Base-by-base conservation (phyloP, 352 stramenopile species). In the Phytophthora multivora region DNA sequence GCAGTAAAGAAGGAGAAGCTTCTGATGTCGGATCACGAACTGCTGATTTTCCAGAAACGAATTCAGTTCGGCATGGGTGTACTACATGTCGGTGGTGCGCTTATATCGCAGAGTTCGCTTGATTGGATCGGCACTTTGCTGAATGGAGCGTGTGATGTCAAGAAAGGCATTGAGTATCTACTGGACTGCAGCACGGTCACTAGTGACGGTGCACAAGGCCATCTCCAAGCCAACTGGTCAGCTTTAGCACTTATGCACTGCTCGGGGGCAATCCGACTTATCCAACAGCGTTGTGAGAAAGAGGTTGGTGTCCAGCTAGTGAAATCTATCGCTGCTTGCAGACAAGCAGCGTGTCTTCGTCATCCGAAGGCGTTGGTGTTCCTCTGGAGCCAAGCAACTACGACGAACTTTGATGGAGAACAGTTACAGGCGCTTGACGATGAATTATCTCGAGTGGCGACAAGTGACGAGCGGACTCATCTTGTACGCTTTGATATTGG, bases 401-500 rank as follows among this genome's bases (percentile, higher is more conserved):
- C 39, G 5, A 41, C 47, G 33, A 58, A 33, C 40, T 59, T 64
- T n/a, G 47, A 51, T 39, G 25, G n/a, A 6, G 51, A 60, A 25
- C 21, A 12, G 10, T 30, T 68, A 10, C 30, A 60, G 5, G 16
- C 28, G 15, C 35, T 72, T 6, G 46, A 72, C 52, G 36, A 13
- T 25, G 46, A 55, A 38, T 35, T 72, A 39, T 13, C 51, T 5
- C 46, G 47, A 42, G 26, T 51, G 11, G 53, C 46, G 18, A 33
- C 36, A 31, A n/a, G 16, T 4, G 58, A 59, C 7, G 72, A 83
- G 9, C 47, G 67, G 6, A 62, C 51, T 1, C 75, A 81, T 63
- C 36, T 83, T 10, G 56, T 81, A 12, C 49, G 55, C 12, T 83
- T 83, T 40, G 72, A 83, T 16, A 57, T 67, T 3, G 75, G 69